Base-by-base conservation (phyloP, 345 rosid genomes). In the Eucalyptus victrix region DNA sequence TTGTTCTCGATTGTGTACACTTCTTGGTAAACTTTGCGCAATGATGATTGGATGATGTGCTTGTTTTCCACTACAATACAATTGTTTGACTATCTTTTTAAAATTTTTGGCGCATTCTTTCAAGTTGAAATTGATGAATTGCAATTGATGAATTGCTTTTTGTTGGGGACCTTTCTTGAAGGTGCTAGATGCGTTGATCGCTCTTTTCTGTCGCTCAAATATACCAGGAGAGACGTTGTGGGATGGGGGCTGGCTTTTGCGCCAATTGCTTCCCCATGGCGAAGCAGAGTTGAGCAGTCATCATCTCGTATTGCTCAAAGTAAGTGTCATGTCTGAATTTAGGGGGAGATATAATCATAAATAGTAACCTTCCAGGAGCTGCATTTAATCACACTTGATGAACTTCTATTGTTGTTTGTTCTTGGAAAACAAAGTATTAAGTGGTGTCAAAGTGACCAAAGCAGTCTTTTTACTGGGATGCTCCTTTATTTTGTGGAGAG, bases 211-310 rank as follows among this genome's bases (percentile, higher is more conserved):
- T 90, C 99, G 99, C 65, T 93, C 97, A 80, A 93, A 95, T 92
- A 92, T 98, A 92, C 94, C 98, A 65, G 97, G 99, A 16, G 99
- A 98, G 92, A 96, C 96, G 72, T 91, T 97, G 92, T 96, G 99
- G 99, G 96, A 94, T 92, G 99, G 99, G 86, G 99, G 99, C 56
- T 98, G 99, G 99, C 98, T 98, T 89, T 93, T 98, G 92, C 99
- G 96, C 58, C 99, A 98, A 89, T 92, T 98, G 91, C 98, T 97
- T 90, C 99, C 99, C 89, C 94, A 98, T 85, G 96, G 96, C 40
- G 95, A 96, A 92, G 95, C 94, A 80, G 99, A 97, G 92, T 95
- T 98, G 89, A 96, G 96, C 91, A 92, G 92, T 65, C 94, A 94
- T 90, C 99, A 98, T 94, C 97, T 95, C 83, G 86, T 90, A 88